Conservation (phyloP, 805 yeast species). For the Kodamaea jinghongensis region DNA sequence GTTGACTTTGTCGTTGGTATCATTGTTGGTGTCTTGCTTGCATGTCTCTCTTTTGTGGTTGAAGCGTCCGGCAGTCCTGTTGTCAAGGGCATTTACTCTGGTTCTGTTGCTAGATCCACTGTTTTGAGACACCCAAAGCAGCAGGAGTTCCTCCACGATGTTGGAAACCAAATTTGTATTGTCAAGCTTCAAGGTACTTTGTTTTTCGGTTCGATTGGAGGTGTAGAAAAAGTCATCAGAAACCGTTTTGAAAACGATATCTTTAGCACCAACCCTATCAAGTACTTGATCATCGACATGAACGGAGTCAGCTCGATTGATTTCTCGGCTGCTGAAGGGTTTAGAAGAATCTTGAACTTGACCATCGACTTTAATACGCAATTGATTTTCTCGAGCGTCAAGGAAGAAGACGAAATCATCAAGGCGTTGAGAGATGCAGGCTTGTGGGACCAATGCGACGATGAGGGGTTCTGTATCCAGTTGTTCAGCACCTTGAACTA, state of each 20-base stretch:
- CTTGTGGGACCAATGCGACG: conserved; percentile 50
- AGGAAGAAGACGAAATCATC: conserved; percentile 61
- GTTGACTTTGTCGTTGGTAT: conserved; percentile 95
- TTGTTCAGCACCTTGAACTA: conserved; percentile 78
- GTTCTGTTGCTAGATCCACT: conserved; percentile 85
- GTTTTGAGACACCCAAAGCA: conserved; percentile 89
- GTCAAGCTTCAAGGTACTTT: conserved; percentile 83
- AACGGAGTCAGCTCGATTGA: conserved; percentile 79
- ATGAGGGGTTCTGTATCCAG: conserved; percentile 42
- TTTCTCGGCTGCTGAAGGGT: conserved; percentile 95
- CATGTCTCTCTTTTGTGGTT: conserved; percentile 92
- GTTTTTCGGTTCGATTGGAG: conserved; percentile 94
- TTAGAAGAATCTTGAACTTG: conserved; percentile 79
- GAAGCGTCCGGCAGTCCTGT: conserved; percentile 86
- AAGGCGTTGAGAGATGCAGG: conserved; percentile 82
- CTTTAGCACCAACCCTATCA: conserved; percentile 58
- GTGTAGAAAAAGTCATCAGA: conserved; percentile 76
- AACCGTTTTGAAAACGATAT: conserved; percentile 55
- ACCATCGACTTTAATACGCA: conserved; percentile 66
- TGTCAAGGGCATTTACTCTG: conserved; percentile 77
- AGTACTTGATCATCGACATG: conserved; percentile 81
- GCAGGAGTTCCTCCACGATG: conserved; percentile 76
- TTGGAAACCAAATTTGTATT: conserved; percentile 88
- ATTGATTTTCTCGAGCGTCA: conserved; percentile 75
- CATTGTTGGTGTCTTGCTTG: conserved; percentile 82